Evolutionary conservation across 257 asterid species (phyloP), one percentile per base, ranked within the genome.

Genomic region (Scutellaria barbata): DNA sequence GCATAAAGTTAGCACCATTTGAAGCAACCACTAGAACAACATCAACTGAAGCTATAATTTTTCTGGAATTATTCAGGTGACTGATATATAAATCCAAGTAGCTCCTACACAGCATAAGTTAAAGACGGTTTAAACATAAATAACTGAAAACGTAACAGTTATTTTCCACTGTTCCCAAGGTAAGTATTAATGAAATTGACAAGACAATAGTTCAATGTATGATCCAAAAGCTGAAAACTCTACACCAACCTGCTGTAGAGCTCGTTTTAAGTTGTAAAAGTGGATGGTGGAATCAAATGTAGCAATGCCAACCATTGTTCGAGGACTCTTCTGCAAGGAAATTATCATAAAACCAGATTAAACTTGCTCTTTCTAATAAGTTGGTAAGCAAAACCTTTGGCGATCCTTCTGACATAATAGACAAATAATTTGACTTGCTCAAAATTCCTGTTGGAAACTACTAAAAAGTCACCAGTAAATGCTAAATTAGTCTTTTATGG

Each of bases 271-370:
- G 91, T 92, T 85, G 92, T 95, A 95, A 76, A 95, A 95, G 85
- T 95, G 99, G 79, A 95, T 85, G 69, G 95, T 92, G 39, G 95
- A 86, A 75, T 95, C 99, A 85, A 85, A 95, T 47, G 99, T 95
- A 79, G 98, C 98, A 83, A 95, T 79, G 52, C 99, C 99, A 76
- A 89, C 96, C 90, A 86, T 79, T 42, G 98, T 92, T 72, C 94
- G 89, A 62, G 96, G 95, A 78, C 96, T 96, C 74, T 89, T 97
- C 99, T 95, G 92, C 86, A 89, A 76, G 71, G 67, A 62, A 43
- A 78, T 75, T 53, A 56, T 51, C 64, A 74, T 48, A 63, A 76
- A 48, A 8, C 73, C 66, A 41, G 16, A 66, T 72, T 58, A 63
- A 57, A 33, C 41, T 48, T 66, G 65, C 71, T 57, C 78, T 73